Conservation (phyloP, 495 filamentous ascomycete genomes). For the Durotheca rogersii region DNA sequence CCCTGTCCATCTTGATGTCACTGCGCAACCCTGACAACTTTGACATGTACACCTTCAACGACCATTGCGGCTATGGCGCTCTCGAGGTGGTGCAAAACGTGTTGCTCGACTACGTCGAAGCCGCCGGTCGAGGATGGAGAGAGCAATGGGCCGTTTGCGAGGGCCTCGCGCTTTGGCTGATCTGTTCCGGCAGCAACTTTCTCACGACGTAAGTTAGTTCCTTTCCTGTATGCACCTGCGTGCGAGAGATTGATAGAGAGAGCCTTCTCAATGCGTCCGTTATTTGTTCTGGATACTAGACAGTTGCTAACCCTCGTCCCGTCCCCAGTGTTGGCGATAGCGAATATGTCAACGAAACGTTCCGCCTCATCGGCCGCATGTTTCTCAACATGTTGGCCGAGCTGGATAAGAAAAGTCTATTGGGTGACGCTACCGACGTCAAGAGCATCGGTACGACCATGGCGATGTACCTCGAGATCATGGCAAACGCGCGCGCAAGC, state of each 20-base stretch:
- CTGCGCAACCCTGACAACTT: constrained; percentile 40
- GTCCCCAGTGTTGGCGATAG: constrained; percentile 33
- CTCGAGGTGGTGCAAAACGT: constrained; percentile 42
- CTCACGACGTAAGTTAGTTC: constrained; percentile 9
- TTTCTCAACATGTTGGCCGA: constrained; percentile 41
- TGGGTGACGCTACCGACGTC: constrained; percentile 32
- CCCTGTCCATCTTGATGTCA: constrained; percentile 16
- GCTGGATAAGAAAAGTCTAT: constrained; percentile 33
- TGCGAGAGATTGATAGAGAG: too few species aligned
- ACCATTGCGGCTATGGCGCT: constrained; percentile 36
- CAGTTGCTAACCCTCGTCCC: background rate
- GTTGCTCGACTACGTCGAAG: constrained; percentile 40
- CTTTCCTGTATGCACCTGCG: background rate
- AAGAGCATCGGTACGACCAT: constrained; percentile 38
- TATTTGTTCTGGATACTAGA: background rate
- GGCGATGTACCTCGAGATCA: constrained; percentile 35
- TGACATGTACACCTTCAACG: constrained; percentile 42
- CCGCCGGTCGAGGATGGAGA: constrained; percentile 28
- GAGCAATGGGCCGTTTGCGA: constrained; percentile 44
- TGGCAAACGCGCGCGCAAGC: background rate
- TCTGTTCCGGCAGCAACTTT: background rate
- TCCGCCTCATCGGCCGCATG: constrained; percentile 35
- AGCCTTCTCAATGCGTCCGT: too few species aligned
- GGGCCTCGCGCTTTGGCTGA: constrained; percentile 19
- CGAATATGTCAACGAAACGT: constrained; percentile 14